Evolutionary conservation across 805 yeast species (phyloP).

Genomic region (Candida bentonensis): DNA sequence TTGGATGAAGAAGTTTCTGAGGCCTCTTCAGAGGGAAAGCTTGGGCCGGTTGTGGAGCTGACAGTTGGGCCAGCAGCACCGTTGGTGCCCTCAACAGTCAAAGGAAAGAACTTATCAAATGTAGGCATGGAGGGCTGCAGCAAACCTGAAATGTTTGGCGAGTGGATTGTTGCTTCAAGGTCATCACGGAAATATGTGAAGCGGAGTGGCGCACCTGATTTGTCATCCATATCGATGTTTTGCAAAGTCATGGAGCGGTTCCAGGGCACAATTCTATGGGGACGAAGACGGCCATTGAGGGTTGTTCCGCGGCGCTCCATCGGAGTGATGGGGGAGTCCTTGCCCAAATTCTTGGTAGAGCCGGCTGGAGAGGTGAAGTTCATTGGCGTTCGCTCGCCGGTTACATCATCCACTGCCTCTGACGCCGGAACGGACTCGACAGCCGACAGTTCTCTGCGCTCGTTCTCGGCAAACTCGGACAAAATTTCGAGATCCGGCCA

Average conservation of each 20-base stretch:
- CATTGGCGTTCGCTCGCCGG: constrained; percentile 5
- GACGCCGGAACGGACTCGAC: constrained; percentile 14
- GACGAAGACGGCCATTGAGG: constrained; percentile 53
- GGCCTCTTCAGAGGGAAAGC: constrained; percentile 2
- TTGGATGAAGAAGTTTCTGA: constrained; percentile 2
- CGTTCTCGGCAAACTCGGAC: constrained; percentile 66
- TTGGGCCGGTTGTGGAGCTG: neutral
- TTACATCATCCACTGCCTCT: constrained; percentile 9
- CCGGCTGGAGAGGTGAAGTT: neutral
- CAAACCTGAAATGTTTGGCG: constrained; percentile 76
- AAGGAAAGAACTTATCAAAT: constrained; percentile 47
- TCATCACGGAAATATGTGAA: constrained; percentile 91
- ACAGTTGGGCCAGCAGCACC: constrained; percentile 1
- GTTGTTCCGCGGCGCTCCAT: constrained; percentile 40
- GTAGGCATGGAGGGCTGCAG: constrained; percentile 41
- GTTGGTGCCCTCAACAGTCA: neutral
- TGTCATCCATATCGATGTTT: constrained; percentile 6
- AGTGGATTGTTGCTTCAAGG: constrained; percentile 75
- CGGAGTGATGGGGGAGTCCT: constrained; percentile 23
- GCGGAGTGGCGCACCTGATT: constrained; percentile 34
- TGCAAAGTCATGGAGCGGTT: constrained; percentile 15
- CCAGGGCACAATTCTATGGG: constrained; percentile 68
- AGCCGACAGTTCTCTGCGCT: constrained; percentile 31
- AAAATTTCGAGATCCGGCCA: constrained; percentile 83
- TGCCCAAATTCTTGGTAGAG: neutral